A percentile compares a stretch with the other conserved stretches of the same genome.
These are phyloP conservation scores for Botrytis cinerea DNA, from an alignment of 2,329 filamentous ascomycete genomes.

Conservation along the genomic window DNA sequence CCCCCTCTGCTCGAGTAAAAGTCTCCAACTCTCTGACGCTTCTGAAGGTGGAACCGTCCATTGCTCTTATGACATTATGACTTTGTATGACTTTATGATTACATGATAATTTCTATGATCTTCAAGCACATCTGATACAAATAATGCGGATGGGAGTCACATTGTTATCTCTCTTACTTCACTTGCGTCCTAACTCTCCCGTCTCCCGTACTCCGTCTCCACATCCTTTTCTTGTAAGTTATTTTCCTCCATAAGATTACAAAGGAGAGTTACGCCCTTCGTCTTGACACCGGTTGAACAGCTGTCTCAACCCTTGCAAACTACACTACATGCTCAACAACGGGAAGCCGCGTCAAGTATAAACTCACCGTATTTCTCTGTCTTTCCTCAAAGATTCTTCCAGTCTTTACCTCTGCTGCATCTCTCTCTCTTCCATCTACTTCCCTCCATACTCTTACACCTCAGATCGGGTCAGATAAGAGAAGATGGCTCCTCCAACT, in stretches of 20 bases:
- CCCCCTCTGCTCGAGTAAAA: background rate
- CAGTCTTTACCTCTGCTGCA: background rate
- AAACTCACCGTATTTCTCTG: slow-evolving; percentile 9
- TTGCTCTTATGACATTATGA: too few relatives aligned
- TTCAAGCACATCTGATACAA: background rate
- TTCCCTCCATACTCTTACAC: background rate
- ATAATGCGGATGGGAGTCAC: background rate
- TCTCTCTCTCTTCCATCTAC: background rate
- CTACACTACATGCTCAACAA: slow-evolving; percentile 18
- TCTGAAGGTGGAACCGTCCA: background rate
- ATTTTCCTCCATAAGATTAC: background rate
- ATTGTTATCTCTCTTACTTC: background rate
- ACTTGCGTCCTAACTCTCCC: background rate
- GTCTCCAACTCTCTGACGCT: background rate
- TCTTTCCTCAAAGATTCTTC: background rate
- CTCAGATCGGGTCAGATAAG: background rate
- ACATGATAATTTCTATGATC: slow-evolving; percentile 9
- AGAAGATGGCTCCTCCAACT: slow-evolving; percentile 47
- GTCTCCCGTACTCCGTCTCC: slow-evolving; percentile 7
- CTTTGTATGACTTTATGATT: background rate
- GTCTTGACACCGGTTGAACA: slow-evolving; percentile 18
- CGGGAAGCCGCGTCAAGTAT: slow-evolving; percentile 16
- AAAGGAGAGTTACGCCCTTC: slow-evolving; percentile 15
- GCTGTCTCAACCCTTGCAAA: slow-evolving; percentile 20
- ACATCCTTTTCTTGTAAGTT: slow-evolving; percentile 13